Conservation (phyloP, 2,329 filamentous ascomycete species). For the Nigrospora osmanthi region DNA sequence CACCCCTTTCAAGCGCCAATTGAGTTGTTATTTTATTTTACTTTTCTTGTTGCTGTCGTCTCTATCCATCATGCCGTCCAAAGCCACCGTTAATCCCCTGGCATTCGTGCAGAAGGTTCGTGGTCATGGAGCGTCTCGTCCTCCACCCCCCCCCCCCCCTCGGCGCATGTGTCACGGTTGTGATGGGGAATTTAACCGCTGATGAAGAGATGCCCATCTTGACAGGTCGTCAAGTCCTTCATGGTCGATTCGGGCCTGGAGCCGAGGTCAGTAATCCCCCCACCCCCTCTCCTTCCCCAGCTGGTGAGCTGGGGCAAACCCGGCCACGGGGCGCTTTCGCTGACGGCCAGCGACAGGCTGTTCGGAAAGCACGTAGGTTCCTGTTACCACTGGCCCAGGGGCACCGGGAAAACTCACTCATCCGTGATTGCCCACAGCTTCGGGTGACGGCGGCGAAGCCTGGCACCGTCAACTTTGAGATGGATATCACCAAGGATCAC, state of each 20-base stretch:
- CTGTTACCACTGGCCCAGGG: neutral
- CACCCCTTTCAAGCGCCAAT: no score
- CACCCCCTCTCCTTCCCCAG: no score
- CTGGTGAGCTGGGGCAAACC: no score
- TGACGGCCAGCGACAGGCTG: slow-evolving; percentile 18
- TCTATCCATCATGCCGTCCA: no score
- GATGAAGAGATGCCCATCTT: no score
- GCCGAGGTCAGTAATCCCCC: slow-evolving; percentile 57
- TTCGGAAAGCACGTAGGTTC: slow-evolving; percentile 33
- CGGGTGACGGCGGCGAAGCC: slow-evolving; percentile 56
- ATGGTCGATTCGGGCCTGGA: slow-evolving; percentile 80
- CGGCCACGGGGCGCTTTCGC: no score
- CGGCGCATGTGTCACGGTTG: no score
- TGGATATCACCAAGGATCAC: slow-evolving; percentile 67
- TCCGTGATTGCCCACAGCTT: slow-evolving; percentile 38
- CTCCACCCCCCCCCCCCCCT: neutral
- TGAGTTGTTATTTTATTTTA: no score
- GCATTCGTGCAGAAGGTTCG: no score
- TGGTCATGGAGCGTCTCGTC: slow-evolving; percentile 5
- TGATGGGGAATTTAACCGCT: no score
- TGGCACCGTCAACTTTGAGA: slow-evolving; percentile 67
- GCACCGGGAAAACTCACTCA: neutral
- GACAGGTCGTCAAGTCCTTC: slow-evolving; percentile 78
- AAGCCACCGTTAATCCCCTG: no score
- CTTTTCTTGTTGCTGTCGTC: no score